Base-by-base conservation (phyloP, 345 rosid species). In the Lenwebbia sp. region DNA sequence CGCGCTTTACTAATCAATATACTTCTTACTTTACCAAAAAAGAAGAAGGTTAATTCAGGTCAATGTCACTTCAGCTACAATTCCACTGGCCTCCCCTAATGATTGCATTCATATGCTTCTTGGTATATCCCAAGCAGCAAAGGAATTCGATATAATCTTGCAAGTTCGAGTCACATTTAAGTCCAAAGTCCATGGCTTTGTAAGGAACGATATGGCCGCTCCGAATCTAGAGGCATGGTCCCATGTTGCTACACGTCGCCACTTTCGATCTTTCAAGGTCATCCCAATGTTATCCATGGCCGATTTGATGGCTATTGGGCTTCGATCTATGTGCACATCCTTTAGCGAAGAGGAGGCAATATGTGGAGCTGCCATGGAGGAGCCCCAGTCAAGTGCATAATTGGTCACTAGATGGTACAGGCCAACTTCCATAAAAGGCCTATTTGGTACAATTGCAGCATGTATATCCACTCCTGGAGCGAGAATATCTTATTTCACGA, bases 291-390 rank as follows among this genome's bases (percentile, higher is more conserved):
- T 89, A 52, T 93, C 87, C 7, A 55, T 37, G 23, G 92, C 94
- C 6, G 93, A 94, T 75, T 89, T 90, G 70, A 91, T 87, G 21
- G 91, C 93, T 0, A 92, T 84, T 12, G 93, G 93, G 82, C 90
- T 90, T 90, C 91, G 92, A 13, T 87, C 83, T 10, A 86, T 88
- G 83, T 90, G 88, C 86, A 89, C 87, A 28, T 92, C 92, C 89
- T 90, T 92, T 65, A 92, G 85, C 65, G 92, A 83, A 40, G 96
- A 92, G 41, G 93, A 94, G 2, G 94, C 93, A 23, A 92, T 87
- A 89, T 91, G 94, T 53, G 94, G 96, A n/a, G 94, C 89, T 40
- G 94, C 90, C 94, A 92, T 93, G 22, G 93, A 90, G n/a, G 91
- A 87, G 65, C 94, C 95, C 1, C 92, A 88, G 56, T 47, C 17